phyloP scores from a whole-genome alignment of 768 basidiomycete species.

The Termitomyces titanicus region DNA sequence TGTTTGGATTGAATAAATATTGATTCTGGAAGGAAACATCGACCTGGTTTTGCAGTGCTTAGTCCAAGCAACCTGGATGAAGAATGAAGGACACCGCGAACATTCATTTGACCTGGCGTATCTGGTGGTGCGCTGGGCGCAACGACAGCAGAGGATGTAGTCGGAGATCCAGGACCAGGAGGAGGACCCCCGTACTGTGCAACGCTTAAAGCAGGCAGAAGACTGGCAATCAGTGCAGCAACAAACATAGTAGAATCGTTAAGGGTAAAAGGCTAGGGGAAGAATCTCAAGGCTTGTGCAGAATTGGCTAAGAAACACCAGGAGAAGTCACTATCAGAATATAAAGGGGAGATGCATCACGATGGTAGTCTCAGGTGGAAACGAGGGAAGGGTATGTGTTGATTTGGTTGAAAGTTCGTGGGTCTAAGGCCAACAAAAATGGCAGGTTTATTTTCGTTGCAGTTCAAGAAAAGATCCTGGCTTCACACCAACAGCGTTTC shows the following conservation, averaged over 20 bases:
- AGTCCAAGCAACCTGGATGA: not conserved
- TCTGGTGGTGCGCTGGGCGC: slow-evolving; percentile 38
- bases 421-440: not conserved
- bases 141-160: slow-evolving; percentile 24
- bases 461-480: not conserved
- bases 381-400: not conserved
- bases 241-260: slow-evolving; percentile 22
- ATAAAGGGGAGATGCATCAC: not conserved
- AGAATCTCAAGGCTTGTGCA: not conserved
- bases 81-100: slow-evolving; percentile 13
- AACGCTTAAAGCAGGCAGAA: slow-evolving; percentile 31
- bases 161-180: slow-evolving; percentile 16
- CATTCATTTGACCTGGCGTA: slow-evolving; percentile 33
- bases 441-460: not conserved
- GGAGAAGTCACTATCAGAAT: not conserved
- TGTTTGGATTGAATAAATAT: slow-evolving; percentile 41
- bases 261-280: not conserved
- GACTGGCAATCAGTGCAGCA: slow-evolving; percentile 19
- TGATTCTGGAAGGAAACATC: slow-evolving; percentile 36
- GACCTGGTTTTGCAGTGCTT: slow-evolving; percentile 27
- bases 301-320: not conserved
- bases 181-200: slow-evolving; percentile 33
- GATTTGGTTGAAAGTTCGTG: slow-evolving; percentile 1
- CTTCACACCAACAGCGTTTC: slow-evolving; percentile 8
- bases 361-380: not conserved